Conservation (phyloP, 371 early-diverging fungal genomes). For the Syncephalastrum contaminatum region DNA sequence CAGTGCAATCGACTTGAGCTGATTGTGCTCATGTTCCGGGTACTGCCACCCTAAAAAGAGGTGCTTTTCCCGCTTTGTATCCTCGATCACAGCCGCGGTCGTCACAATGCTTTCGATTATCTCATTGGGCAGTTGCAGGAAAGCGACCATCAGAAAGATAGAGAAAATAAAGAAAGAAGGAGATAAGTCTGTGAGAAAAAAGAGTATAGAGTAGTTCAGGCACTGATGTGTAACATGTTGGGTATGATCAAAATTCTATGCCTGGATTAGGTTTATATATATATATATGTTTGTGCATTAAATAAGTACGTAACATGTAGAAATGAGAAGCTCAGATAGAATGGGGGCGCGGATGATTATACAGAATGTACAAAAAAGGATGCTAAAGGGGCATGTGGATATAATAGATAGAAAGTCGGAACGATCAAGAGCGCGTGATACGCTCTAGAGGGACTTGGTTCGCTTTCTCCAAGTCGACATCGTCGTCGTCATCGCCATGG, state of each 20-base stretch:
- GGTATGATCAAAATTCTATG: too few species aligned
- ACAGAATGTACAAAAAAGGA: too few species aligned
- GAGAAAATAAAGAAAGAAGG: slow-evolving; percentile 6
- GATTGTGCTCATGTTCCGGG: slow-evolving; percentile 32
- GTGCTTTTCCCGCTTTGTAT: slow-evolving; percentile 6
- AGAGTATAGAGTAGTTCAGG: slow-evolving; percentile 3
- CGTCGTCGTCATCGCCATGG: slow-evolving; percentile 13
- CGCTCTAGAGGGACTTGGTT: background rate
- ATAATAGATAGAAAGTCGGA: too few species aligned
- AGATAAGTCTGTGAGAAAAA: slow-evolving; percentile 3
- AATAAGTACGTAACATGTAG: too few species aligned
- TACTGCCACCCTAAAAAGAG: slow-evolving; percentile 41
- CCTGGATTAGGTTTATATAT: too few species aligned
- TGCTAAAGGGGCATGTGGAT: too few species aligned
- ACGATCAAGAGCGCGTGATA: too few species aligned
- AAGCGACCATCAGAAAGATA: background rate
- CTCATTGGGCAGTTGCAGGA: slow-evolving; percentile 39
- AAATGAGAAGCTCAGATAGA: too few species aligned
- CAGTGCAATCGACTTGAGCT: slow-evolving; percentile 35
- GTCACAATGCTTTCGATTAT: slow-evolving; percentile 33
- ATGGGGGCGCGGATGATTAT: too few species aligned
- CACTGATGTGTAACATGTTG: too few species aligned
- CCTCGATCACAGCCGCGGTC: slow-evolving; percentile 17
- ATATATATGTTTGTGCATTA: too few species aligned
- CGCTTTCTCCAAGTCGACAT: slow-evolving; percentile 25